These are phyloP conservation scores for Eucalyptus sp. DNA, from an alignment of 345 rosid genomes.

Conservation along the genomic window DNA sequence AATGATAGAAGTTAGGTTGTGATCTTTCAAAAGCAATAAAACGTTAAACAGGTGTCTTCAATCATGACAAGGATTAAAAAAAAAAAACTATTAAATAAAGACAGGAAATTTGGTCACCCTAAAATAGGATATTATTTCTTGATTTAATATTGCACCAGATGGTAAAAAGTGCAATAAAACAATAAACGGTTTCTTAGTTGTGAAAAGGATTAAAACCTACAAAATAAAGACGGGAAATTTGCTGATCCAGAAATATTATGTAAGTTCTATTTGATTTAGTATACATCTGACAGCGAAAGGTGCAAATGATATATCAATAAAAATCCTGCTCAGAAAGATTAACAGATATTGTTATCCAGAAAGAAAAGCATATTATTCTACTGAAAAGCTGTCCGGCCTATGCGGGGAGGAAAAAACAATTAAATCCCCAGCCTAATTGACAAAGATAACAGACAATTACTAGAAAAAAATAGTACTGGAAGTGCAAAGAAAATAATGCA, in stretches of 20 bases:
- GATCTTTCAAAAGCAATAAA: not conserved
- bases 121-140: not conserved
- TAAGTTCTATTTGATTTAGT: not conserved
- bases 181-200: not conserved
- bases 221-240: not conserved
- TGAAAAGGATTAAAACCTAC: not conserved
- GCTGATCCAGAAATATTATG: not conserved
- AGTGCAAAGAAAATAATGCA: not conserved
- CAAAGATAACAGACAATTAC: not conserved
- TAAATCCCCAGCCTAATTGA: not conserved
- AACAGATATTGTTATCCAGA: not conserved
- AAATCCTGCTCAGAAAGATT: not conserved
- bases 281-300: not conserved
- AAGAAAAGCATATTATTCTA: not conserved
- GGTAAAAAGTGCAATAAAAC: not conserved
- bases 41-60: not conserved
- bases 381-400: not conserved
- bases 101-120: not conserved
- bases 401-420: not conserved
- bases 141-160: not conserved
- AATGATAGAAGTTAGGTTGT: not conserved
- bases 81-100: not conserved
- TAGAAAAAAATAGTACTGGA: not conserved
- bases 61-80: not conserved
- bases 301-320: not conserved